phyloP scores from a whole-genome alignment of 176 grass and related monocot genomes.

The Eragrostis curvula region DNA sequence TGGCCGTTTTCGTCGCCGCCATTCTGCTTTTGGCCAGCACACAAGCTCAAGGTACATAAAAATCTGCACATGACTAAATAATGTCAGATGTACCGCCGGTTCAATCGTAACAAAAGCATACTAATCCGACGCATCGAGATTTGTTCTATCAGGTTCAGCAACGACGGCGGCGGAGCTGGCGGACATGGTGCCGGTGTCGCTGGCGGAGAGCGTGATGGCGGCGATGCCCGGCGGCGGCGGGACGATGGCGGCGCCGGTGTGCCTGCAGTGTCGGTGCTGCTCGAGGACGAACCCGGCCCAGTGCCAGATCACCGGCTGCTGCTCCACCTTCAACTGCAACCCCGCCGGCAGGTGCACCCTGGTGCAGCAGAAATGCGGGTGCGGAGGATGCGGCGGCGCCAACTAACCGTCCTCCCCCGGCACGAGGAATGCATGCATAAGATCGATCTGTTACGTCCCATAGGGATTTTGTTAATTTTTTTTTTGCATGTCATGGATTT shows the following conservation, averaged over 20 bases:
- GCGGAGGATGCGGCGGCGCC: neutral
- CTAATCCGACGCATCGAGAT: too few species aligned
- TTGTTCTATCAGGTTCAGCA: neutral
- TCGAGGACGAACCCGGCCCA: neutral
- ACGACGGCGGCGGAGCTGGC: neutral
- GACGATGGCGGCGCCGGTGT: neutral
- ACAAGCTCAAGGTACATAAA: conserved; percentile 7
- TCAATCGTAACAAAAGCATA: neutral
- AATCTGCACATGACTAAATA: too few species aligned
- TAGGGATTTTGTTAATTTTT: neutral
- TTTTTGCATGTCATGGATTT: neutral
- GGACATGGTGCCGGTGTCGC: conserved; percentile 17
- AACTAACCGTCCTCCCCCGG: neutral
- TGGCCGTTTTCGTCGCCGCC: neutral
- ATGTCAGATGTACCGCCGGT: neutral
- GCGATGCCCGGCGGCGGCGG: neutral
- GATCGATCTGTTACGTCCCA: neutral
- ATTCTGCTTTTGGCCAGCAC: neutral
- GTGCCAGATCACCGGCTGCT: neutral
- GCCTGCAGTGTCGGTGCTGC: conserved; percentile 34
- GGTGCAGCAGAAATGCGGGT: conserved; percentile 2
- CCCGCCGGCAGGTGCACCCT: conserved; percentile 13
- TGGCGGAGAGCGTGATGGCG: neutral
- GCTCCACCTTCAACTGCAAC: conserved; percentile 29
- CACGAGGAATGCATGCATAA: neutral